Conservation (phyloP, 1,284 basidiomycete species). For the Irpex rosettiformis region DNA sequence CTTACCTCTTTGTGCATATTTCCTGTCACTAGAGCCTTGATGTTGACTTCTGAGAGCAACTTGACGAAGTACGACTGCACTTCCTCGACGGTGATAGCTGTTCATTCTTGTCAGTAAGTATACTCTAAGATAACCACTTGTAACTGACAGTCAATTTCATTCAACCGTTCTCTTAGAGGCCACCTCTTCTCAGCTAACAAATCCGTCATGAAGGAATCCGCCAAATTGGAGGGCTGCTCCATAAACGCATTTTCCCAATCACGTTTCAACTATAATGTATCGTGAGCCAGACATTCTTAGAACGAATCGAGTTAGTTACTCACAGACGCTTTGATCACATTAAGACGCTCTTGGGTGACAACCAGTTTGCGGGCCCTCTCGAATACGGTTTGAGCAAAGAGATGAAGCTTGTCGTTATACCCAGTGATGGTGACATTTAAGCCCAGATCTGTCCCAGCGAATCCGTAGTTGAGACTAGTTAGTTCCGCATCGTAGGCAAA, state of each 20-base stretch:
- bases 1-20: conserved; percentile 79
- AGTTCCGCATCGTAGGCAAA: conserved; percentile 93
- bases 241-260: conserved; percentile 88
- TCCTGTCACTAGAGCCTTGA: conserved; percentile 81
- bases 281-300: background rate
- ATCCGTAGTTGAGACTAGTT: conserved; percentile 82
- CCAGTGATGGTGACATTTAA: conserved; percentile 75
- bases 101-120: background rate
- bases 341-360: conserved; percentile 73
- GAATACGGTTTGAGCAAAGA: conserved; percentile 76
- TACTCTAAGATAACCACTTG: background rate
- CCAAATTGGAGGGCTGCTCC: conserved; percentile 79
- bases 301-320: conserved; percentile 15
- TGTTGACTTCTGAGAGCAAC: conserved; percentile 66
- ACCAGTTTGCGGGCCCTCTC: conserved; percentile 68
- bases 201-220: conserved; percentile 78
- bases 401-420: conserved; percentile 92
- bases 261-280: conserved; percentile 50
- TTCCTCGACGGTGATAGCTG: conserved; percentile 72
- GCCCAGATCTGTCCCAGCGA: conserved; percentile 67
- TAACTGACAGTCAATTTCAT: conserved; percentile 69
- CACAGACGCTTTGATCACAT: conserved; percentile 85
- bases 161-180: conserved; percentile 81
- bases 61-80: conserved; percentile 65
- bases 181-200: conserved; percentile 71